phyloP scores from a whole-genome alignment of 2,329 filamentous ascomycete species.

The Fusarium albidum region DNA sequence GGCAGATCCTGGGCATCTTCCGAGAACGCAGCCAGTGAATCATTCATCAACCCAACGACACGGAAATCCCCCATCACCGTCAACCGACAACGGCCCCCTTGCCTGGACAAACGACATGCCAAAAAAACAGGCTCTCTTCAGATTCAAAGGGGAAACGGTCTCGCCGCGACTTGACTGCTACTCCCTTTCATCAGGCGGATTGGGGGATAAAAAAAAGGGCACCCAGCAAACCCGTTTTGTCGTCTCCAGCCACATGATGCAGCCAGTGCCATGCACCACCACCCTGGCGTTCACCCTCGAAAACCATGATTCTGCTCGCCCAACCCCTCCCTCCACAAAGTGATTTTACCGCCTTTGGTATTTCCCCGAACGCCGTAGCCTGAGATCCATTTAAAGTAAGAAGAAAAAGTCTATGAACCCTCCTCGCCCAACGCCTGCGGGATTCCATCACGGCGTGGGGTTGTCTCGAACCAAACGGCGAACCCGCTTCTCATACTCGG shows the following conservation, averaged over 20 bases:
- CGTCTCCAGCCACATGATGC: constrained; percentile 28
- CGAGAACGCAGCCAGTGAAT: constrained; percentile 29
- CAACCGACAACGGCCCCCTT: constrained; percentile 9
- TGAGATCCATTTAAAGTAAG: constrained; percentile 31
- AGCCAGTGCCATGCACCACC: too few relatives aligned
- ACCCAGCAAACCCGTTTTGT: constrained; percentile 5
- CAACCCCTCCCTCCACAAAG: constrained; percentile 23
- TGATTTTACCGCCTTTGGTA: constrained; percentile 42
- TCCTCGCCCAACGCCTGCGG: constrained; percentile 3
- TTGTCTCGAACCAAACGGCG: constrained; percentile 89
- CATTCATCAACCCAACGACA: constrained; percentile 28
- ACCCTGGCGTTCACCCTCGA: constrained; percentile 7
- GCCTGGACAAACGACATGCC: too few relatives aligned
- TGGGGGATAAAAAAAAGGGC: too few relatives aligned
- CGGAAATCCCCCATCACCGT: constrained; percentile 3
- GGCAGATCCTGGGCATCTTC: constrained; percentile 15
- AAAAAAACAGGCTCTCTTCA: constrained; percentile 6
- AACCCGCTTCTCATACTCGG: constrained; percentile 89
- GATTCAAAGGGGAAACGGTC: constrained; percentile 10
- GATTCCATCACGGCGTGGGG: constrained; percentile 69
- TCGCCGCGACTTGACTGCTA: constrained; percentile 1
- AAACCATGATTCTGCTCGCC: neutral
- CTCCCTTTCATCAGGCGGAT: neutral
- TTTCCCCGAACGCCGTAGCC: constrained; percentile 44
- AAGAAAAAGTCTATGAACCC: constrained; percentile 29